Evolutionary conservation across 768 basidiomycete species (phyloP).

Genomic region (Hygrophorus pudorinus): DNA sequence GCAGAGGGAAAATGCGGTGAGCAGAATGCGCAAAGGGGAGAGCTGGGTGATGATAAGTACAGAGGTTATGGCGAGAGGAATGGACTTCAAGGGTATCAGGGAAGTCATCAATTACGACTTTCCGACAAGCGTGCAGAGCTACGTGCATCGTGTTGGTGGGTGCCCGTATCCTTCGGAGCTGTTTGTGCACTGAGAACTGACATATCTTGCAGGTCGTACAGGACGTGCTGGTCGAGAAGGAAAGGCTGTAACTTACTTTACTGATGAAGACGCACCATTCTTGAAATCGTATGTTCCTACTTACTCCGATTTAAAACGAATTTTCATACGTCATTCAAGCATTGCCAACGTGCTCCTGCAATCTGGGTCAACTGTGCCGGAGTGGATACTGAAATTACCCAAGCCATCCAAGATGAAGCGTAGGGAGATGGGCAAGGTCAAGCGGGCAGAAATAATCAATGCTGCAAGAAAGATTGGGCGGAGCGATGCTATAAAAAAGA

Average conservation of each 20-base stretch:
- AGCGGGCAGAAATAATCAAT: conserved; percentile 69
- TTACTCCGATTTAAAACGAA: conserved; percentile 5
- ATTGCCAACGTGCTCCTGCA: conserved; percentile 94
- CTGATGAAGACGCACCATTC: conserved; percentile 84
- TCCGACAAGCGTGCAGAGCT: conserved; percentile 90
- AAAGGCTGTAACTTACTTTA: conserved; percentile 93
- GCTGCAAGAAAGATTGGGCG: conserved; percentile 59
- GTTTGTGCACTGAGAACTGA: conserved; percentile 5
- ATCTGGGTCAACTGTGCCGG: conserved; percentile 84
- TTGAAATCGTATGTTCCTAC: conserved; percentile 61
- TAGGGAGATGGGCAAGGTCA: conserved; percentile 74
- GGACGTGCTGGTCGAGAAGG: conserved; percentile 90
- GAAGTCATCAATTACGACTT: conserved; percentile 98
- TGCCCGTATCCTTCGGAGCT: too few relatives aligned
- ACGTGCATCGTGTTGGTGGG: conserved; percentile 88
- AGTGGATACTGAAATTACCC: conserved; percentile 92
- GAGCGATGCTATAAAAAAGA: conserved; percentile 61
- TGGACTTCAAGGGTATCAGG: conserved; percentile 92
- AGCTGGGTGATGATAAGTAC: conserved; percentile 96
- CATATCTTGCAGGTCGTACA: conserved; percentile 58
- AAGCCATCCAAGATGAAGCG: conserved; percentile 88
- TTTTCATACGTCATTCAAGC: conserved; percentile 25
- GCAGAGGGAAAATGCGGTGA: conserved; percentile 78
- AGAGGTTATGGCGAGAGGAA: conserved; percentile 95
- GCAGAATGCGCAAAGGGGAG: conserved; percentile 78